A percentile compares a stretch with the other conserved stretches of the same genome.
Evolutionary conservation across 2,329 filamentous ascomycete species (phyloP).

Genomic region (Epichloe gansuensis): DNA sequence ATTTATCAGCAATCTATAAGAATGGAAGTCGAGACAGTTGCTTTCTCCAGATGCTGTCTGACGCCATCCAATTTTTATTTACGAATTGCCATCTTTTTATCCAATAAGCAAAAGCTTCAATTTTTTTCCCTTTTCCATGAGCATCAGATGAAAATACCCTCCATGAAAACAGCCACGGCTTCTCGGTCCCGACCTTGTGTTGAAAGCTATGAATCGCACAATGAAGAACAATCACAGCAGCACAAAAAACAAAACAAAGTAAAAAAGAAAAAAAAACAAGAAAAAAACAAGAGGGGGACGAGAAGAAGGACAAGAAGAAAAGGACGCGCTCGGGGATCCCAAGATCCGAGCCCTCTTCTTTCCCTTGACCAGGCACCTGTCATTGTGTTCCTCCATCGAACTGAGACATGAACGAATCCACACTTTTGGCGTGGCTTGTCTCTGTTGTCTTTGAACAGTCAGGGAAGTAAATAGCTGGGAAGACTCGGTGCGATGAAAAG

Average conservation of each 20-base stretch:
- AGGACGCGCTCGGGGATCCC: background rate
- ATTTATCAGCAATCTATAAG: background rate
- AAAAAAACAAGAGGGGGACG: background rate
- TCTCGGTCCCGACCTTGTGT: background rate
- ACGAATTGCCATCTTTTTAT: background rate
- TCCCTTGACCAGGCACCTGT: background rate
- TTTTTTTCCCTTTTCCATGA: background rate
- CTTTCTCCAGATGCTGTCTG: background rate
- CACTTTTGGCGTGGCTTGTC: background rate
- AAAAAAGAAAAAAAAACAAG: background rate
- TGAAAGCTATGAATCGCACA: background rate
- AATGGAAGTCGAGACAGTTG: background rate
- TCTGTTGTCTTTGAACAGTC: background rate
- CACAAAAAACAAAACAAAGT: background rate
- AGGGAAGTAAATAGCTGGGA: background rate
- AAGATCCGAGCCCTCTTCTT: background rate
- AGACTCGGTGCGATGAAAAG: background rate
- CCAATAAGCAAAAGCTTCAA: background rate
- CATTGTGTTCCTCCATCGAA: background rate
- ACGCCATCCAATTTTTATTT: background rate
- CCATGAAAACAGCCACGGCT: background rate
- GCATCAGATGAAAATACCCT: conserved; percentile 1
- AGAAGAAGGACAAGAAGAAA: background rate
- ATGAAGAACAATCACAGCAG: background rate
- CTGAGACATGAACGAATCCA: background rate